Base-by-base conservation (phyloP, 208 protist species). In the Novymonas esmeraldas region DNA sequence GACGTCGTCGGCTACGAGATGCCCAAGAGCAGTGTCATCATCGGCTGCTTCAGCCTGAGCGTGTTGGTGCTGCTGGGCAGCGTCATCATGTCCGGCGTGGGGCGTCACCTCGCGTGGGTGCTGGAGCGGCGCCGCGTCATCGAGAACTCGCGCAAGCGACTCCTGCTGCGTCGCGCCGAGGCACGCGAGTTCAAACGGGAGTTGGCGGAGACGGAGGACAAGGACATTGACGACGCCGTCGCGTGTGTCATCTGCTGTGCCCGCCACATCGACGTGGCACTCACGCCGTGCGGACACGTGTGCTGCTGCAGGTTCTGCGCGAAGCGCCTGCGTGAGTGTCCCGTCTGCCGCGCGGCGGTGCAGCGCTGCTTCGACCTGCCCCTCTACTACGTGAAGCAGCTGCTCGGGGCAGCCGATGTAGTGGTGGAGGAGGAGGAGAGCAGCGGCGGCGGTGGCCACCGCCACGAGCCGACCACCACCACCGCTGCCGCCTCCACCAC, bases 231-330 rank as follows among this genome's bases (percentile, higher is more conserved):
- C 39, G 76, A 81, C 34, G 46, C 29, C 45, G 76, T 73, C n/a
- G 68, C 62, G 5, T 86, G 81, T 46, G 73, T 77, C 29, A 78
- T 86, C 9, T 86, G 81, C 70, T 86, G 69, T 31, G 72, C 73
- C 13, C 70, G 77, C 11, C 67, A 64, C 52, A 73, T 86, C 34
- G 77, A 86, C 62, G 71, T 71, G 24, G 81, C 72, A 24, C 57
- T 86, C 29, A 73, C 50, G 7, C 76, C 76, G 45, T 86, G 81
- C 65, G 78, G 78, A 0, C 81, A 86, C 63, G 73, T 83, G 29
- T 78, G 71, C 64, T 72, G 60, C 57, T 86, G 81, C 48, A 66
- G 60, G 29, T 82, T 73, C 58, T 86, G 81, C 66, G 73, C 69
- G 0, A 60, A 69, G 26, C 76, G 77, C 4, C 55, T 86, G 58